These are phyloP conservation scores for Iberis pinnata DNA, from an alignment of 345 rosid species.

Conservation along the genomic window DNA sequence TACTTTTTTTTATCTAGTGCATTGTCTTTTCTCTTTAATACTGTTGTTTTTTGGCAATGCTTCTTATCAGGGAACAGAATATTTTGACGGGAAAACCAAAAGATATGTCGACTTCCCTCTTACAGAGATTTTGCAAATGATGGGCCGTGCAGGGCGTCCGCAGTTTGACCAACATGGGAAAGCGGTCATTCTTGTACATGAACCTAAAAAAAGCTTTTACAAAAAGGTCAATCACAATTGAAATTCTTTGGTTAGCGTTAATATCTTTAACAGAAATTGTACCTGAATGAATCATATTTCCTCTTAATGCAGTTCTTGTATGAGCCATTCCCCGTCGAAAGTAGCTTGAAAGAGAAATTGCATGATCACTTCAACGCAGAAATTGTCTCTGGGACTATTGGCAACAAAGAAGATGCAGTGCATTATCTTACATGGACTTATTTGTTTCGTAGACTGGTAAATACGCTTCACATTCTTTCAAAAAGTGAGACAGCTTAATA, in stretches of 20 bases:
- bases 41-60: constrained; percentile 6
- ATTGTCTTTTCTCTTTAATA: constrained; percentile 5
- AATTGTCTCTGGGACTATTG: constrained; percentile 81
- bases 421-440: constrained; percentile 97
- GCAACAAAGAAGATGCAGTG: constrained; percentile 85
- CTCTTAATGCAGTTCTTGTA: constrained; percentile 63
- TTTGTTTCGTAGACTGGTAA: constrained; percentile 93
- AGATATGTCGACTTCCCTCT: constrained; percentile 93
- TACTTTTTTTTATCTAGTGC: constrained; percentile 15
- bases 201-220: constrained; percentile 96
- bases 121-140: constrained; percentile 98
- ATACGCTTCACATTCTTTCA: constrained; percentile 10
- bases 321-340: constrained; percentile 99
- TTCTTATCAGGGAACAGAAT: constrained; percentile 80
- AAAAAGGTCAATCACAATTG: constrained; percentile 53
- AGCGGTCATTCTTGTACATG: constrained; percentile 98
- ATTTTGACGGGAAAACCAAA: constrained; percentile 89
- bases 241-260: constrained; percentile 13
- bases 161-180: constrained; percentile 97
- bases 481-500: constrained; percentile 1
- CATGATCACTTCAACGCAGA: constrained; percentile 90
- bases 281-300: constrained; percentile 20
- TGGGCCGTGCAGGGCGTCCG: constrained; percentile 99
- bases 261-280: constrained; percentile 4
- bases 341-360: constrained; percentile 86